Evolutionary conservation across 169 alveolate species (phyloP).

Genomic region (Plasmodium berghei): DNA sequence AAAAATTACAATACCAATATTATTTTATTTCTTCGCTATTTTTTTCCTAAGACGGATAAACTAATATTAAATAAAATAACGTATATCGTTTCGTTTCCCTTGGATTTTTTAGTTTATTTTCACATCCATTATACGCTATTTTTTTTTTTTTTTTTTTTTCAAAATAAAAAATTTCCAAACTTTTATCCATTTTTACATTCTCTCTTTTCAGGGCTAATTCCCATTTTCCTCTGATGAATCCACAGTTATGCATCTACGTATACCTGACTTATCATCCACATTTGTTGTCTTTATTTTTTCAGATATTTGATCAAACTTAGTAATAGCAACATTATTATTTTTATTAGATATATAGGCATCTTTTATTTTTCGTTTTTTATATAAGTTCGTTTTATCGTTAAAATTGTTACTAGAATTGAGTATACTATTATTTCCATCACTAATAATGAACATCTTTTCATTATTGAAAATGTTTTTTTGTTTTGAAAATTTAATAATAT

Average conservation of each 20-base stretch:
- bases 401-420: constrained; percentile 9
- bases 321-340: constrained; percentile 5
- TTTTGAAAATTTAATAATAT: background rate
- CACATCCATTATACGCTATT: background rate
- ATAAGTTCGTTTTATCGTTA: constrained; percentile 40
- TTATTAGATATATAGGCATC: constrained; percentile 15
- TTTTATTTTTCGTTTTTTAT: constrained; percentile 53
- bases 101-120: too few species aligned
- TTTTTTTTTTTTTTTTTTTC: background rate
- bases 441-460: constrained; percentile 13
- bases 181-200: background rate
- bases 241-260: constrained; percentile 12
- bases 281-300: constrained; percentile 26
- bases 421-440: constrained; percentile 18
- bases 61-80: too few species aligned
- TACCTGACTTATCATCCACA: constrained; percentile 10
- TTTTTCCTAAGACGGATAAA: too few species aligned
- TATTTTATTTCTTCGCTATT: too few species aligned
- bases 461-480: constrained; percentile 26
- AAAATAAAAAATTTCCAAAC: background rate
- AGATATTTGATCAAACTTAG: constrained; percentile 11
- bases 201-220: background rate
- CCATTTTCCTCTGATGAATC: constrained; percentile 36
- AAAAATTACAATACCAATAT: too few species aligned
- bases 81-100: too few species aligned